Evolutionary conservation across 257 asterid species (phyloP).

Genomic region (Gentiana straminea): DNA sequence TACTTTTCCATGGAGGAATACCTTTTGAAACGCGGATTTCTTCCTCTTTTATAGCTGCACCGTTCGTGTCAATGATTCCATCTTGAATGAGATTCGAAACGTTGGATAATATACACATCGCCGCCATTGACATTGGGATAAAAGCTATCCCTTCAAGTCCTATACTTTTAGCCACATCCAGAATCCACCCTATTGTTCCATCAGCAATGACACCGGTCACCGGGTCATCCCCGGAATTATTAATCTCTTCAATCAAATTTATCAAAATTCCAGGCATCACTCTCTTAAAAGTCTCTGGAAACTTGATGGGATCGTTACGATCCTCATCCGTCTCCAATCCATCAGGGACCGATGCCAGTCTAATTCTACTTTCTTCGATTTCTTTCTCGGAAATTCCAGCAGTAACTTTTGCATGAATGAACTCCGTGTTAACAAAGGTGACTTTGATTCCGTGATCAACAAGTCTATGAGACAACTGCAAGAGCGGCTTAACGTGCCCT

Average conservation of each 20-base stretch:
- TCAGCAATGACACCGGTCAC: constrained; percentile 28
- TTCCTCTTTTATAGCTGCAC: constrained; percentile 8
- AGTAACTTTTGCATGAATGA: too few species aligned
- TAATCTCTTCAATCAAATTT: constrained; percentile 12
- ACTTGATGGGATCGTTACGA: neutral
- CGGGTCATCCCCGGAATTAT: constrained; percentile 14
- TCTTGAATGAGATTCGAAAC: constrained; percentile 16
- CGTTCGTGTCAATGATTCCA: constrained; percentile 11
- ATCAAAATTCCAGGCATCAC: constrained; percentile 4
- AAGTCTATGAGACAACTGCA: constrained; percentile 6
- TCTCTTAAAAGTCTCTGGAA: constrained; percentile 7
- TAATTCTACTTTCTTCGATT: neutral
- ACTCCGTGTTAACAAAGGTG: too few species aligned
- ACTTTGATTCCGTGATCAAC: too few species aligned
- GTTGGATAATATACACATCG: constrained; percentile 7
- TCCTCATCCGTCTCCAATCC: too few species aligned
- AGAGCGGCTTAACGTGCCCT: constrained; percentile 46
- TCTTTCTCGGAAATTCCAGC: neutral
- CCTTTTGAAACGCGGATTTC: neutral
- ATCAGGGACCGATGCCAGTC: constrained; percentile 5
- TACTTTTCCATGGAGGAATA: constrained; percentile 2
- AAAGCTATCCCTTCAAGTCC: constrained; percentile 20
- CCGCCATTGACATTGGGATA: constrained; percentile 16
- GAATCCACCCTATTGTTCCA: constrained; percentile 21
- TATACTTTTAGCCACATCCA: constrained; percentile 17